Evolutionary conservation across 306 rosid genomes (phyloP).

Genomic region (Datisca glomerata): DNA sequence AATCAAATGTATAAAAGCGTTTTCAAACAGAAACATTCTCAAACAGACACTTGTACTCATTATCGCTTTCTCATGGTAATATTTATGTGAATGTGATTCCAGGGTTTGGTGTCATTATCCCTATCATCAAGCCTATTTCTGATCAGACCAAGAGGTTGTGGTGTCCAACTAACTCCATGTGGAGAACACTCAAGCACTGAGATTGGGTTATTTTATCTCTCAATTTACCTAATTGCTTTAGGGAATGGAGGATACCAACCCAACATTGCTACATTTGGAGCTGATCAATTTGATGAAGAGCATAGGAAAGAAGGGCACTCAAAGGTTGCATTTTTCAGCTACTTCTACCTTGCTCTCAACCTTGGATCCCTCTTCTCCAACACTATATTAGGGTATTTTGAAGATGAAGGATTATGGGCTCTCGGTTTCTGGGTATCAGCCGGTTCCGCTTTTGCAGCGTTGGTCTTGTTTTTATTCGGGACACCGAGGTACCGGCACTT

Average conservation of each 20-base stretch:
- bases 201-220: slow-evolving; percentile 67
- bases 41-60: too few relatives aligned
- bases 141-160: slow-evolving; percentile 81
- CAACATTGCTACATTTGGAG: slow-evolving; percentile 85
- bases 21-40: too few relatives aligned
- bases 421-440: slow-evolving; percentile 86
- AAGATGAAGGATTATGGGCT: slow-evolving; percentile 90
- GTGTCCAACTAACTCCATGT: slow-evolving; percentile 46
- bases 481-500: slow-evolving; percentile 79
- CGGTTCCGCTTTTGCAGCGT: slow-evolving; percentile 68
- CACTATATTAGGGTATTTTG: slow-evolving; percentile 74
- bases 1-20: too few relatives aligned
- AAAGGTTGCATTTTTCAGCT: slow-evolving; percentile 92
- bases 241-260: slow-evolving; percentile 99
- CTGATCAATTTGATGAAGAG: slow-evolving; percentile 93
- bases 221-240: slow-evolving; percentile 80
- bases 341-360: slow-evolving; percentile 95
- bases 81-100: too few relatives aligned
- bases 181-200: slow-evolving; percentile 47
- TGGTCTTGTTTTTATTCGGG: slow-evolving; percentile 76
- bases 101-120: slow-evolving; percentile 71
- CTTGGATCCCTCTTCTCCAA: slow-evolving; percentile 90
- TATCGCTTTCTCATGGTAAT: too few relatives aligned
- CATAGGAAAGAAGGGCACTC: slow-evolving; percentile 52
- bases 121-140: slow-evolving; percentile 67